phyloP scores from a whole-genome alignment of 176 grass and related monocot species.

The Avena insularis region DNA sequence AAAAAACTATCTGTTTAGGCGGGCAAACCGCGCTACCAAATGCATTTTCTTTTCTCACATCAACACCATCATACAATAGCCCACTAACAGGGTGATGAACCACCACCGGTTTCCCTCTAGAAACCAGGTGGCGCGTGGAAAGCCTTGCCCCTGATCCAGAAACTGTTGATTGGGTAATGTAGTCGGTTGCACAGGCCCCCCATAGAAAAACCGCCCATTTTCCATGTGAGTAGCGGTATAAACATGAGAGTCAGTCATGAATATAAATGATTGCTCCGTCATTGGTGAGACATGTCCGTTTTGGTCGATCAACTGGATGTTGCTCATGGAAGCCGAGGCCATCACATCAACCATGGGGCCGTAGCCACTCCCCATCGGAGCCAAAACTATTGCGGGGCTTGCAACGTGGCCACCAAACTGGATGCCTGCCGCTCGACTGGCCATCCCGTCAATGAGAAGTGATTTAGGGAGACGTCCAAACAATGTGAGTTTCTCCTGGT shows the following conservation, averaged over 20 bases:
- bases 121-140: neutral
- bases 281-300: neutral
- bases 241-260: neutral
- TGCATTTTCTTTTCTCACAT: neutral
- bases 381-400: neutral
- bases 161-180: neutral
- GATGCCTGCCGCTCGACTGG: neutral
- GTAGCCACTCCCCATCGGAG: slow-evolving; percentile 33
- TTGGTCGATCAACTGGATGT: neutral
- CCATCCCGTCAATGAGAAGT: neutral
- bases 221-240: neutral
- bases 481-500: neutral
- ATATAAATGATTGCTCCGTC: neutral
- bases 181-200: neutral
- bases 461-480: slow-evolving; percentile 5
- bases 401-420: neutral
- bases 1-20: neutral
- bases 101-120: neutral
- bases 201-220: slow-evolving; percentile 11
- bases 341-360: neutral
- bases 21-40: neutral
- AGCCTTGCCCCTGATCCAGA: neutral
- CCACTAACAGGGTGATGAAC: neutral
- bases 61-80: neutral
- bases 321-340: neutral